Percentiles rank a stretch among this genome's conserved stretches.
Conservation (phyloP, 2,329 filamentous ascomycete genomes). For the Chrysosporium queenslandicum region DNA sequence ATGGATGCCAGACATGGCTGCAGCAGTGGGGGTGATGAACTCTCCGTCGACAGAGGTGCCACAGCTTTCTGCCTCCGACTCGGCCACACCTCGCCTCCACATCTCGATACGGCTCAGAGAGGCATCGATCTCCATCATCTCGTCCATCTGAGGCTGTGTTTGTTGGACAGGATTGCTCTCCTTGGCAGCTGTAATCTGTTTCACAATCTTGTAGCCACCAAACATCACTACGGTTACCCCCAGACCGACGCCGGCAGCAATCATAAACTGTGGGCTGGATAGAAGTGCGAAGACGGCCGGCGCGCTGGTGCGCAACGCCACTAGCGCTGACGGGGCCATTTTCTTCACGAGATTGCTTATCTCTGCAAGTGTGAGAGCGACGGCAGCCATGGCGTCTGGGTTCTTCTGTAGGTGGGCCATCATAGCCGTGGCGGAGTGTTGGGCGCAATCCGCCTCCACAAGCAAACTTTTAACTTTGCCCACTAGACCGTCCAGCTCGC, state of each 20-base stretch:
- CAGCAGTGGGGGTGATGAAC: slow-evolving; percentile 52
- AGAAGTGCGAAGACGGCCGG: slow-evolving; percentile 80
- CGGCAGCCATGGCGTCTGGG: slow-evolving; percentile 85
- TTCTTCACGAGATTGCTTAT: slow-evolving; percentile 73
- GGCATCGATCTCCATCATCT: slow-evolving; percentile 46
- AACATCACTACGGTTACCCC: slow-evolving; percentile 94
- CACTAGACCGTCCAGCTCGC: slow-evolving; percentile 60
- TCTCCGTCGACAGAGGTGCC: slow-evolving; percentile 57
- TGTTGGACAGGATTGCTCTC: slow-evolving; percentile 14
- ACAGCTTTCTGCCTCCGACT: slow-evolving; percentile 43
- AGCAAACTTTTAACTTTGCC: slow-evolving; percentile 65
- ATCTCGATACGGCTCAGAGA: slow-evolving; percentile 48
- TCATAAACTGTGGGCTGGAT: slow-evolving; percentile 84
- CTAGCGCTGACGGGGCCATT: slow-evolving; percentile 71
- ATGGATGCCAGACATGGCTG: slow-evolving; percentile 37
- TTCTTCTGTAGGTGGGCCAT: slow-evolving; percentile 72
- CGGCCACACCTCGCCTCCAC: slow-evolving; percentile 55
- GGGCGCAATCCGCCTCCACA: slow-evolving; percentile 78
- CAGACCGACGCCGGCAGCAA: slow-evolving; percentile 77
- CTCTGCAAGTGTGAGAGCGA: slow-evolving; percentile 84
- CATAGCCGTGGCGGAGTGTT: slow-evolving; percentile 71
- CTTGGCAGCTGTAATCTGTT: slow-evolving; percentile 54
- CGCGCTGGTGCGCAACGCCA: slow-evolving; percentile 65
- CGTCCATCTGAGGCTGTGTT: slow-evolving; percentile 37
- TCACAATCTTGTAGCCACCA: slow-evolving; percentile 94